phyloP scores from a whole-genome alignment of 1,139 yeast species.

The Geotrichum carabidarum region DNA sequence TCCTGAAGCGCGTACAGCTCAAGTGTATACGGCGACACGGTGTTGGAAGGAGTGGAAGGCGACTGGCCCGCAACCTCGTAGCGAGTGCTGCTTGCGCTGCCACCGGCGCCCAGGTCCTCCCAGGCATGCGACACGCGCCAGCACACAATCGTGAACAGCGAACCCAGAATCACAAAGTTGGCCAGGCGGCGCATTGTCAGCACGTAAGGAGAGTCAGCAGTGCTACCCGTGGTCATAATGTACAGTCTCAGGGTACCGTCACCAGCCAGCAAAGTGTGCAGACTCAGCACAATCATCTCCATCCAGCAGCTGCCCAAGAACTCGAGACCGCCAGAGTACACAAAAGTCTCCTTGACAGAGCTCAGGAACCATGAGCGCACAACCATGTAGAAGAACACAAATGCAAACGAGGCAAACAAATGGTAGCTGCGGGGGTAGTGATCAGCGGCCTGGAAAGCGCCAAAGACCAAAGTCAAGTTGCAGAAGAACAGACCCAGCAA shows the following conservation, averaged over 20 bases:
- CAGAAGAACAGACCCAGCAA: not conserved
- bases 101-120: not conserved
- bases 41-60: not conserved
- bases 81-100: too few relatives aligned
- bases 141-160: not conserved
- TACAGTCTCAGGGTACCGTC: conserved; percentile 8
- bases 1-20: not conserved
- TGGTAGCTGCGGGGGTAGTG: not conserved
- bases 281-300: conserved; percentile 1
- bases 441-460: not conserved
- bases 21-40: not conserved
- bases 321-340: not conserved
- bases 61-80: too few relatives aligned
- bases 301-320: conserved; percentile 3
- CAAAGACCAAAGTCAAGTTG: not conserved
- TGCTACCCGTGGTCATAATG: conserved; percentile 5
- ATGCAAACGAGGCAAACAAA: not conserved
- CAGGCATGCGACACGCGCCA: not conserved
- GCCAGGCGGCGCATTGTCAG: not conserved
- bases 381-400: not conserved
- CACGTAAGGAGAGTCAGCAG: not conserved
- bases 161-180: not conserved
- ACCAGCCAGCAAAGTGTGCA: conserved; percentile 7
- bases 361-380: not conserved
- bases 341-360: not conserved